Conservation (phyloP, 257 asterid species). For the Fraxinus cuspidata region DNA sequence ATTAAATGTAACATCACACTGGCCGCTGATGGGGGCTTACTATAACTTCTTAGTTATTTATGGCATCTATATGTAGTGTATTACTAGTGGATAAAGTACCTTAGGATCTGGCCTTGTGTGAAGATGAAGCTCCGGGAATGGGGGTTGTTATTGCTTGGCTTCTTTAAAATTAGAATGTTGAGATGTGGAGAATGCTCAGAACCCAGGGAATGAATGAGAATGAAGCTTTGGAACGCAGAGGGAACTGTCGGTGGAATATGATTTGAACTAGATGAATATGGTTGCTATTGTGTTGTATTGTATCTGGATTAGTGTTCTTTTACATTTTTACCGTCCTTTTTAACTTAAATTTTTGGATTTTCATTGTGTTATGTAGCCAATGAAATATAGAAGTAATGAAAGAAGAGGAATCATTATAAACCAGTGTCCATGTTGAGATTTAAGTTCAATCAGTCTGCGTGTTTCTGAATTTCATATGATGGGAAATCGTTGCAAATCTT, state of each 20-base stretch:
- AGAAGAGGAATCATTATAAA: background rate
- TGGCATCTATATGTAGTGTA: constrained; percentile 6
- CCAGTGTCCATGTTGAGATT: background rate
- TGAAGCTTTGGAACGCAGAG: background rate
- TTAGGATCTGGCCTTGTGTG: background rate
- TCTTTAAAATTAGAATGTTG: background rate
- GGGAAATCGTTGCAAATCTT: background rate
- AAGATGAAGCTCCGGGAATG: background rate
- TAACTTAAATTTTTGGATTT: background rate
- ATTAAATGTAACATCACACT: constrained; percentile 23
- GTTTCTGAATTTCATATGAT: background rate
- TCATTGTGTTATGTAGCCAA: background rate
- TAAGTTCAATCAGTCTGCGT: background rate
- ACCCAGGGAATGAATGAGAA: background rate
- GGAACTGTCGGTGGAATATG: background rate
- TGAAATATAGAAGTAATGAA: background rate
- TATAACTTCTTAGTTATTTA: constrained; percentile 2
- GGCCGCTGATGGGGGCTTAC: constrained; percentile 13
- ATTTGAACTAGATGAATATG: constrained; percentile 16
- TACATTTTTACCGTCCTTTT: background rate
- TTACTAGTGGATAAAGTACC: background rate
- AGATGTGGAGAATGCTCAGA: background rate
- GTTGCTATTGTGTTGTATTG: background rate
- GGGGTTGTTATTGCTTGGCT: background rate
- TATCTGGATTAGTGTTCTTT: background rate